Base-by-base conservation (phyloP, 768 basidiomycete genomes). In the Phylloporus sp. region DNA sequence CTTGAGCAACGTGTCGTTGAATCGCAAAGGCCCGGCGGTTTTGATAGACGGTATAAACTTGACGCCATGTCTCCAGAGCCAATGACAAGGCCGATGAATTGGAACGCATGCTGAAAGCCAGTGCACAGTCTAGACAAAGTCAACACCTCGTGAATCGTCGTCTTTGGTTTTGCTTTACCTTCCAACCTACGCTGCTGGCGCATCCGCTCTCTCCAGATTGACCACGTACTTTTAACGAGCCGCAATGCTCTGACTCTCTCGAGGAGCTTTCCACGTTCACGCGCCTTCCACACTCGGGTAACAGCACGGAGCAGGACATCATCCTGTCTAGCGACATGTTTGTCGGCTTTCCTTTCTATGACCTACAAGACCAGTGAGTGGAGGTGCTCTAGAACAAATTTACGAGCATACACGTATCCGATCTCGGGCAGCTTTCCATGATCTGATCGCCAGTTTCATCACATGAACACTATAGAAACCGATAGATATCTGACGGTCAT, bases 241-340 rank as follows among this genome's bases (percentile, higher is more conserved):
- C 80, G 74, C 18, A 72, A 54, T 5, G 70, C 65, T 47, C 72
- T 76, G 31, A 83, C 79, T 41, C 78, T 75, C 50, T 79, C 79
- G 11, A 88, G 72, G 26, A 82, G 72, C 45, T 67, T 72, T 27
- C 82, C 84, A 9, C 82, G 78, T 59, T 85, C 85, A 34, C 78
- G 79, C 20, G 86, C 82, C 58, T 78, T 84, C 86, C 86, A 86
- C 4, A 87, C 77, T 42, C 81, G 73, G 59, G 76, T 67, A 41
- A 85, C 70, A 26, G 82, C 85, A 40, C 78, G 76, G 27, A 87
- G 52, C 20, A 86, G 73, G 13, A 83, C 70, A 47, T 72, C 73
- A 49, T 88, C 80, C 60, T 81, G 83, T 39, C 82, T 74, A 41
- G 72, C 70, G 12, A 80, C 49, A 59, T 84, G 77, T 50, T 80